phyloP scores from a whole-genome alignment of 768 basidiomycete species.

The Phylloporus sp. region DNA sequence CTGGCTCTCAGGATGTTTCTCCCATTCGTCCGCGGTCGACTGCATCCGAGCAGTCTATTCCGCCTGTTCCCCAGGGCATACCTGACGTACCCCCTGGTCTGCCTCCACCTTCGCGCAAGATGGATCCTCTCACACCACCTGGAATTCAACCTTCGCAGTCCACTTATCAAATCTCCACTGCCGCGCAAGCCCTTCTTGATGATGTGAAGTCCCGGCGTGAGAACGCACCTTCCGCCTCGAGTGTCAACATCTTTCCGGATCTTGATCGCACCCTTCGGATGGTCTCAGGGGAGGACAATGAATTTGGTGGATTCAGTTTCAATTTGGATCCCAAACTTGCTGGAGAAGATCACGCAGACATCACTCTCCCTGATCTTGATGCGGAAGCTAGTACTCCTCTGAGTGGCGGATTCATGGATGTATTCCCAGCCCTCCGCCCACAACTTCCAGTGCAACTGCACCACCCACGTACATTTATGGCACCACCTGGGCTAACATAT shows the following conservation, averaged over 20 bases:
- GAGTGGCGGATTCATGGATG: conserved; percentile 61
- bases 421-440: conserved; percentile 61
- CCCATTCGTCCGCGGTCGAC: conserved; percentile 40
- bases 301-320: conserved; percentile 75
- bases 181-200: conserved; percentile 79
- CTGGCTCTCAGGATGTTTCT: conserved; percentile 40
- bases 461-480: conserved; percentile 34
- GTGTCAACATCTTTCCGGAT: conserved; percentile 77
- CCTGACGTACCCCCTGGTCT: conserved; percentile 51
- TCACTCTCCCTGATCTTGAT: conserved; percentile 47
- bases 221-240: conserved; percentile 38
- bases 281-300: conserved; percentile 59
- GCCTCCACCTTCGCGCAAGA: conserved; percentile 43
- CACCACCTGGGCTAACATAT: conserved; percentile 55
- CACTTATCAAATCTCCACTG: conserved; percentile 83
- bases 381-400: conserved; percentile 51
- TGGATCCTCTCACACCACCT: conserved; percentile 48
- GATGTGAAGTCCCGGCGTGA: conserved; percentile 78
- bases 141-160: conserved; percentile 40
- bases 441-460: conserved; percentile 18
- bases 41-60: conserved; percentile 36
- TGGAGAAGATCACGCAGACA: conserved; percentile 35
- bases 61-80: conserved; percentile 46
- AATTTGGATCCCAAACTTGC: conserved; percentile 79
- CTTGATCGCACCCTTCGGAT: conserved; percentile 80